Conservation (phyloP, 768 basidiomycete species). For the Melanogaster broomeanus region DNA sequence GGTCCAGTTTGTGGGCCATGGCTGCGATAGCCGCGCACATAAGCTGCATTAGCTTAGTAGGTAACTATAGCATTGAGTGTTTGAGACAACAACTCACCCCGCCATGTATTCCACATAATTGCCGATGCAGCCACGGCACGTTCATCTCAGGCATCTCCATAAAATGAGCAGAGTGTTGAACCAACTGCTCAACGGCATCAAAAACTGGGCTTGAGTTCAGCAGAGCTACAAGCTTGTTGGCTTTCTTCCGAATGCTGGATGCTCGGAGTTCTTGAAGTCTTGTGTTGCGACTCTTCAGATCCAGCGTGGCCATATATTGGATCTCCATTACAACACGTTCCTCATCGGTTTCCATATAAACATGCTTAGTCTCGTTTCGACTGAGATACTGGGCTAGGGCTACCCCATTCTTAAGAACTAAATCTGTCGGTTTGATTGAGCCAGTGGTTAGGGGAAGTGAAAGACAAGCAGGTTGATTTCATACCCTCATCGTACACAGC, state of each 20-base stretch:
- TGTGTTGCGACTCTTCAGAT: no score
- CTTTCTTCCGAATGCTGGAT: not conserved
- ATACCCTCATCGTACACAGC: no score
- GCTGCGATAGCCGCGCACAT: not conserved
- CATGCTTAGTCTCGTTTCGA: constrained; percentile 6
- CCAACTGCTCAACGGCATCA: not conserved
- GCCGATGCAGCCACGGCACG: not conserved
- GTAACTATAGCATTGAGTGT: not conserved
- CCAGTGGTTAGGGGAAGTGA: no score
- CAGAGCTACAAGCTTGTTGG: not conserved
- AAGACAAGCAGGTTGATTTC: no score
- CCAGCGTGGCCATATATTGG: not conserved
- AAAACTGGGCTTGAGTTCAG: not conserved
- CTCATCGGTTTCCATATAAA: constrained; percentile 13
- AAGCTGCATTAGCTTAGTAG: no score
- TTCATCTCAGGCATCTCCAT: constrained; percentile 1
- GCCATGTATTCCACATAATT: not conserved
- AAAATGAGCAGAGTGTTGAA: not conserved
- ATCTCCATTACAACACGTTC: constrained; percentile 10
- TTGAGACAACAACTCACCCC: not conserved
- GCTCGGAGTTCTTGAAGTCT: not conserved
- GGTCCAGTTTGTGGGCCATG: not conserved
- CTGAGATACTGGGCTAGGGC: constrained; percentile 9
- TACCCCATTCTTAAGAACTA: not conserved
- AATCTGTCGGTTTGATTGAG: no score